A percentile compares a stretch with the other conserved stretches of the same genome.
These are phyloP conservation scores for Tardiomyces depauwii DNA, from an alignment of 1,139 yeast species.

Conservation along the genomic window DNA sequence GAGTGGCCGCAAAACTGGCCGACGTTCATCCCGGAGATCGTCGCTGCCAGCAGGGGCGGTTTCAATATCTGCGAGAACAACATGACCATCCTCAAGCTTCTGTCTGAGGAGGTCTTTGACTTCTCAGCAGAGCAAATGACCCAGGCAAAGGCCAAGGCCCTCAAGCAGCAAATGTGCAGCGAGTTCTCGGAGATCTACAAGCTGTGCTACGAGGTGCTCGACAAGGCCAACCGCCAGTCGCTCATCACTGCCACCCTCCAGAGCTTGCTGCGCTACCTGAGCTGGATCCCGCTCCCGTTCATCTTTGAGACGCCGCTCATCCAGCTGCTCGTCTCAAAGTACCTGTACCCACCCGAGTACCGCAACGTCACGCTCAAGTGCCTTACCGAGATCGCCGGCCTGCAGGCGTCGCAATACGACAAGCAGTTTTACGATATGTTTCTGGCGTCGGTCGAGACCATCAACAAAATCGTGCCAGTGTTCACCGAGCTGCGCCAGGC, in stretches of 20 bases:
- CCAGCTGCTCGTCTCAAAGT: slow-evolving; percentile 59
- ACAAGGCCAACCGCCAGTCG: slow-evolving; percentile 74
- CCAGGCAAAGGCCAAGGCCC: slow-evolving; percentile 78
- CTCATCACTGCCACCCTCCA: slow-evolving; percentile 77
- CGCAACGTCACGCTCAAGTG: slow-evolving; percentile 83
- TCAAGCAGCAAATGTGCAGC: slow-evolving; percentile 73
- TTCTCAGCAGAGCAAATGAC: slow-evolving; percentile 92
- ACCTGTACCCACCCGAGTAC: slow-evolving; percentile 67
- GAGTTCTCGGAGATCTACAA: slow-evolving; percentile 92
- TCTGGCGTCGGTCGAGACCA: slow-evolving; percentile 60
- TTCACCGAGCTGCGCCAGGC: slow-evolving; percentile 61
- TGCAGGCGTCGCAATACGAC: slow-evolving; percentile 54
- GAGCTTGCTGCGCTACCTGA: slow-evolving; percentile 73
- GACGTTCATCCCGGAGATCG: slow-evolving; percentile 87
- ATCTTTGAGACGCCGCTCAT: slow-evolving; percentile 81
- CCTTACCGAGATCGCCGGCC: slow-evolving; percentile 76
- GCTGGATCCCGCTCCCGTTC: slow-evolving; percentile 89
- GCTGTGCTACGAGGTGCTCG: slow-evolving; percentile 85
- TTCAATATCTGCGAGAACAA: slow-evolving; percentile 94
- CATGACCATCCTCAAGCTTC: slow-evolving; percentile 79
- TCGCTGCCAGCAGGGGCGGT: slow-evolving; percentile 71
- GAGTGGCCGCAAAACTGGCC: slow-evolving; percentile 99
- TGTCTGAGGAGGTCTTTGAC: slow-evolving; percentile 94
- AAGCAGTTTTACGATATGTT: slow-evolving; percentile 61
- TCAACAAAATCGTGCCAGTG: slow-evolving; percentile 62